These are phyloP conservation scores for Sodiomyces alkalinus DNA, from an alignment of 2,329 filamentous ascomycete species.

Conservation along the genomic window DNA sequence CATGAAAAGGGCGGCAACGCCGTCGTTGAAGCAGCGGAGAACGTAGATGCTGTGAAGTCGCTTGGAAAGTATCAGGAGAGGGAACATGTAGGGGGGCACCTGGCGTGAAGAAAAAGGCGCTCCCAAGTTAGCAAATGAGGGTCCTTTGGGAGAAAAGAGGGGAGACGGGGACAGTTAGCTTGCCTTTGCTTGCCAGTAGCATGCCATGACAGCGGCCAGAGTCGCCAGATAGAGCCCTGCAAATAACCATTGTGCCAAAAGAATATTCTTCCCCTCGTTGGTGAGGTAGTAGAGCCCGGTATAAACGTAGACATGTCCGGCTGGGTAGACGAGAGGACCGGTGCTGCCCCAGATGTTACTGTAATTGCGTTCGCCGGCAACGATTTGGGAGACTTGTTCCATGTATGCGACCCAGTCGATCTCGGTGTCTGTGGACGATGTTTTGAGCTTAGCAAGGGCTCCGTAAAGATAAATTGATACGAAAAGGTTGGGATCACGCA, in stretches of 20 bases:
- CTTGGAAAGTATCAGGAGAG: conserved; percentile 77
- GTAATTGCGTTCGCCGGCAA: conserved; percentile 81
- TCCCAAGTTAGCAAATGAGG: conserved; percentile 3
- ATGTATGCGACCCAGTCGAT: conserved; percentile 98
- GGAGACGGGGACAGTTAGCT: conserved; percentile 9
- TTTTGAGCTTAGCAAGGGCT: too few relatives aligned
- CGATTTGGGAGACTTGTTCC: conserved; percentile 71
- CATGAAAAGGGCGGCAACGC: conserved; percentile 70
- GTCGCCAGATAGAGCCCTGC: conserved; percentile 63
- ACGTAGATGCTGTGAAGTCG: conserved; percentile 87
- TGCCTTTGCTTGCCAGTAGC: conserved; percentile 63
- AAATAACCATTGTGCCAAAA: conserved; percentile 74
- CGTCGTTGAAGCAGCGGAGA: conserved; percentile 90
- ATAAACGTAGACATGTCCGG: conserved; percentile 86
- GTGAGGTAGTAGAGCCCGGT: conserved; percentile 65
- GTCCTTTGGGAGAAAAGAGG: background rate
- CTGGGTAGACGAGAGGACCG: conserved; percentile 89
- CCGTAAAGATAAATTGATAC: too few relatives aligned
- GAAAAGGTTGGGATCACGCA: background rate
- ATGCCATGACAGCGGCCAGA: conserved; percentile 62
- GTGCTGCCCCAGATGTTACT: conserved; percentile 72
- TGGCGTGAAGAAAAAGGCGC: too few relatives aligned
- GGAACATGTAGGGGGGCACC: conserved; percentile 77
- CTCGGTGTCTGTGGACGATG: conserved; percentile 55
- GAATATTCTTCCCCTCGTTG: conserved; percentile 57